Percentiles rank a stretch among this genome's conserved stretches.
These are phyloP conservation scores for Blastosporella zonata DNA, from an alignment of 1,284 basidiomycete genomes.

Conservation along the genomic window DNA sequence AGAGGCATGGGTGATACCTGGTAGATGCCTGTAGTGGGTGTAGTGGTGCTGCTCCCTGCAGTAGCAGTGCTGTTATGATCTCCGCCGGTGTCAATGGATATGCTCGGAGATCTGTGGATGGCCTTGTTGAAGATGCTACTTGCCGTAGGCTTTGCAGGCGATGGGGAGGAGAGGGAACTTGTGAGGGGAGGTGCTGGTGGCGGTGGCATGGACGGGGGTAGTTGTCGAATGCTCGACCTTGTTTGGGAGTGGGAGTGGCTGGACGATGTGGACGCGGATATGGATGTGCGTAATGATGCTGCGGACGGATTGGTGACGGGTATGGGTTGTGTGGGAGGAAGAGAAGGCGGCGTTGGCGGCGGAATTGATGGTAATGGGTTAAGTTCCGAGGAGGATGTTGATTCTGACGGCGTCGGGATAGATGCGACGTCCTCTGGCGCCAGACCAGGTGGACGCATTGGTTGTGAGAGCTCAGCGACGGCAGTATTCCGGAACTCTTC, in stretches of 20 bases:
- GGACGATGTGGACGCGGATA: slow-evolving; percentile 9
- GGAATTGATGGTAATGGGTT: not conserved
- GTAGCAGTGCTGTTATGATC: not conserved
- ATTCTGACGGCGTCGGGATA: slow-evolving; percentile 6
- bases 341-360: not conserved
- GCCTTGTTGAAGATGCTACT: slow-evolving; percentile 16
- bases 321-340: not conserved
- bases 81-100: slow-evolving; percentile 11
- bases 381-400: not conserved
- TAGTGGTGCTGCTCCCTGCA: not conserved
- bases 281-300: not conserved
- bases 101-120: slow-evolving; percentile 24
- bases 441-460: slow-evolving; percentile 52
- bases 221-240: slow-evolving; percentile 22
- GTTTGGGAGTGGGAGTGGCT: slow-evolving; percentile 17
- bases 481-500: slow-evolving; percentile 10
- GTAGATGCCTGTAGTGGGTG: not conserved
- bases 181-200: slow-evolving; percentile 10
- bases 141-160: slow-evolving; percentile 13
- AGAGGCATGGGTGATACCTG: not conserved
- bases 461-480: slow-evolving; percentile 5
- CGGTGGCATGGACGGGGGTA: slow-evolving; percentile 15
- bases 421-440: slow-evolving; percentile 29
- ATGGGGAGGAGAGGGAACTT: slow-evolving; percentile 11
- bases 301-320: slow-evolving; percentile 1